Evolutionary conservation across 371 early-diverging fungal genomes (phyloP).

Genomic region (Cokeromyces recurvatus): DNA sequence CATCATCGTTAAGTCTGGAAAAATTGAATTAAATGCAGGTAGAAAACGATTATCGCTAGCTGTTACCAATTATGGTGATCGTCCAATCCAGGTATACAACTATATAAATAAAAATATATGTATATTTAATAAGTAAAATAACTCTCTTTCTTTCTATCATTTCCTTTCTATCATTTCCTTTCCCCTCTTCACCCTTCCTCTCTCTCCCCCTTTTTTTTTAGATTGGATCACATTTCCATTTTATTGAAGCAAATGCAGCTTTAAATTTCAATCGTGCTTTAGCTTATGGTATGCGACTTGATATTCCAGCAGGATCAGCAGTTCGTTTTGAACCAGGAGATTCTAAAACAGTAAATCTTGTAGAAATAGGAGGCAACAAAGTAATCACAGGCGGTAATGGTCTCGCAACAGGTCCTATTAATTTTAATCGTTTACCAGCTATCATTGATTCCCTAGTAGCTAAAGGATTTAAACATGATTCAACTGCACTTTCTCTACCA

Average conservation of each 20-base stretch:
- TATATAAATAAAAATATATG: not conserved
- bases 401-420: slow-evolving; percentile 72
- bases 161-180: too few relatives aligned
- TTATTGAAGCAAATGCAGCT: slow-evolving; percentile 82
- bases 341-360: slow-evolving; percentile 74
- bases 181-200: too few relatives aligned
- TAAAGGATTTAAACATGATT: slow-evolving; percentile 59
- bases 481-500: slow-evolving; percentile 37
- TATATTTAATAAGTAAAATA: too few relatives aligned
- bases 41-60: slow-evolving; percentile 60
- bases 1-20: slow-evolving; percentile 55
- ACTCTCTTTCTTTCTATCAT: too few relatives aligned
- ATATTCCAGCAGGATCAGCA: slow-evolving; percentile 83
- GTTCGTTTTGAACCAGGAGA: slow-evolving; percentile 85
- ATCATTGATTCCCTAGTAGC: slow-evolving; percentile 40
- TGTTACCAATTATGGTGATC: slow-evolving; percentile 88
- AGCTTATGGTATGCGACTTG: slow-evolving; percentile 82
- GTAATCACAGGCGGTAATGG: slow-evolving; percentile 83
- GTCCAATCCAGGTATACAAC: slow-evolving; percentile 69
- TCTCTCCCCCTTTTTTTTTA: too few relatives aligned
- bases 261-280: slow-evolving; percentile 78
- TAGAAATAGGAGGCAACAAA: slow-evolving; percentile 80
- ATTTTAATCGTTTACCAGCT: slow-evolving; percentile 37
- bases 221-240: slow-evolving; percentile 93
- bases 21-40: slow-evolving; percentile 67